These are phyloP conservation scores for Neofusicoccum parvum DNA, from an alignment of 2,329 filamentous ascomycete species.

Conservation along the genomic window DNA sequence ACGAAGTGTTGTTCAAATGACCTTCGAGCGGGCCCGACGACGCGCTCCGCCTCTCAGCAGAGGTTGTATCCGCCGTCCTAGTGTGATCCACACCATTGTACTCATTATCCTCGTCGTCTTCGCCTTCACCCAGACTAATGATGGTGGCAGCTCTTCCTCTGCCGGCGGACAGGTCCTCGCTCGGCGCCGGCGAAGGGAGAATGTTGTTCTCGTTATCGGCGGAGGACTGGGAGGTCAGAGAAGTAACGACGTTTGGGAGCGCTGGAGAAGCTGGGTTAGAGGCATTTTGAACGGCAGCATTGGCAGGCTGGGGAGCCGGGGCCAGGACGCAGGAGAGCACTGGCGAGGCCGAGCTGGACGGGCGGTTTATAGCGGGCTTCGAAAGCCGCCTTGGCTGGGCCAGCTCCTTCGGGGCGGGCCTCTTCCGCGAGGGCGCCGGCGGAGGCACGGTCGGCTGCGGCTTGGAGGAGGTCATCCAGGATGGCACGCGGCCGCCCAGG, in stretches of 20 bases:
- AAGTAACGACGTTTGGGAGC: slow-evolving; percentile 32
- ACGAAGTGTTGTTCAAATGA: neutral
- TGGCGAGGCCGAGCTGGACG: neutral
- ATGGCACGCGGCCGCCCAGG: slow-evolving; percentile 16
- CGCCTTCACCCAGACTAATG: slow-evolving; percentile 1
- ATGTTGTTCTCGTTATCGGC: slow-evolving; percentile 33
- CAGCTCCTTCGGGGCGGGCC: neutral
- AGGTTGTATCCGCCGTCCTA: neutral
- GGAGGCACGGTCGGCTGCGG: neutral
- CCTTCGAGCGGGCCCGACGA: neutral
- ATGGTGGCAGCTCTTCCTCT: neutral
- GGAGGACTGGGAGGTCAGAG: slow-evolving; percentile 6
- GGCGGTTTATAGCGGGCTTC: neutral
- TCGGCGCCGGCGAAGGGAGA: slow-evolving; percentile 65
- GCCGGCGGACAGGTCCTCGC: slow-evolving; percentile 51
- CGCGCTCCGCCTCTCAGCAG: neutral
- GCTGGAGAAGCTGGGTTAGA: slow-evolving; percentile 40
- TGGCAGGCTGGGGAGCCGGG: neutral
- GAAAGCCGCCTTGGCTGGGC: neutral
- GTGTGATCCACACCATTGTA: neutral
- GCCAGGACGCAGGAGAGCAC: neutral
- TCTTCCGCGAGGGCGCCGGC: slow-evolving; percentile 8
- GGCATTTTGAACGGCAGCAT: slow-evolving; percentile 3
- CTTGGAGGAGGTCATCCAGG: slow-evolving; percentile 8
- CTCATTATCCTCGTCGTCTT: neutral